These are phyloP conservation scores for Neurospora africana DNA, from an alignment of 495 filamentous ascomycete species.

Conservation along the genomic window DNA sequence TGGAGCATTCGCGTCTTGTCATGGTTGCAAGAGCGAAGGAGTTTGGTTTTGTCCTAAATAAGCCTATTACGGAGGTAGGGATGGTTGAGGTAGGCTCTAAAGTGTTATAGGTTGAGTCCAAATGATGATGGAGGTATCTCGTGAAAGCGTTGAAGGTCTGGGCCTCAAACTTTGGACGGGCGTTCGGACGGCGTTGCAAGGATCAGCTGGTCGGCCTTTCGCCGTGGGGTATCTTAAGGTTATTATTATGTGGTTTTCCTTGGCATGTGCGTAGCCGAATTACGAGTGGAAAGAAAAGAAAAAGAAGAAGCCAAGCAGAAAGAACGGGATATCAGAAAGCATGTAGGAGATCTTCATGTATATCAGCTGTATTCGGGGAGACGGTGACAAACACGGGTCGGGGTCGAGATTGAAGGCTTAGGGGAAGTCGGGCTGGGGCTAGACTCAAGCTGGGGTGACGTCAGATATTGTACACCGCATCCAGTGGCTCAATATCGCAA, in stretches of 20 bases:
- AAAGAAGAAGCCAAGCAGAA: neutral
- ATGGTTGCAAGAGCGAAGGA: neutral
- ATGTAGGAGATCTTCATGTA: neutral
- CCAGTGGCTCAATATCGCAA: neutral
- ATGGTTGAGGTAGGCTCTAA: neutral
- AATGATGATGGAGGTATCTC: neutral
- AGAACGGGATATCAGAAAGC: neutral
- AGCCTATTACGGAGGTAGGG: neutral
- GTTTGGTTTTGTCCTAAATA: neutral
- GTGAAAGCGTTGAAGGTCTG: neutral
- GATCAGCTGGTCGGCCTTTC: neutral
- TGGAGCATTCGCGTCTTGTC: neutral
- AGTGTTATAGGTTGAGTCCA: neutral
- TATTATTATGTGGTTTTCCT: neutral
- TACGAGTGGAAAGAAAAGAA: neutral
- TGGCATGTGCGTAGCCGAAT: neutral
- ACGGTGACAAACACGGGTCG: neutral
- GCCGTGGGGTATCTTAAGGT: neutral
- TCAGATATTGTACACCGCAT: slow-evolving; percentile 1
- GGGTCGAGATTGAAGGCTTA: neutral
- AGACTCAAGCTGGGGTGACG: neutral
- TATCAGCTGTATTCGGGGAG: neutral
- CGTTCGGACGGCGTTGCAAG: neutral
- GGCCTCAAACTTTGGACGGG: neutral
- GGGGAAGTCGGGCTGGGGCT: neutral